Evolutionary conservation across 805 yeast species (phyloP).

Genomic region (Cyberlindnera japonica): DNA sequence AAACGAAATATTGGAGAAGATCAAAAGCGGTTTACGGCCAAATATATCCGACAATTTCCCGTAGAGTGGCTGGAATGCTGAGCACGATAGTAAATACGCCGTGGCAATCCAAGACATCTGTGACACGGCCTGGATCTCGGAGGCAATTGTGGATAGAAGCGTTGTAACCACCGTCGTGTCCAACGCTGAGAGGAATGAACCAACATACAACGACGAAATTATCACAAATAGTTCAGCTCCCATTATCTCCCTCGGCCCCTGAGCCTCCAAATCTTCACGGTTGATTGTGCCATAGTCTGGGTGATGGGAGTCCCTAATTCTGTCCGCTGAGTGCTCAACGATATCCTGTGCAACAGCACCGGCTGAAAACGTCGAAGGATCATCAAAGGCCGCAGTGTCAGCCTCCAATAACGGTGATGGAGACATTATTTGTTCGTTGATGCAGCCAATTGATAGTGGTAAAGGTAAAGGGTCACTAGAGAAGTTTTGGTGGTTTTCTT

Average conservation of each 20-base stretch:
- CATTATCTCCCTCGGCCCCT: conserved; percentile 5
- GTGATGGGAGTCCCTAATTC: conserved; percentile 8
- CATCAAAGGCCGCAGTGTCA: conserved; percentile 17
- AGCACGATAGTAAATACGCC: conserved; percentile 56
- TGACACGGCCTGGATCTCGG: conserved; percentile 58
- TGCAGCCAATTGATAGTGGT: not conserved
- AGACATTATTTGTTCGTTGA: conserved; percentile 6
- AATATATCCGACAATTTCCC: conserved; percentile 65
- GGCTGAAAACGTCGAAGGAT: conserved; percentile 17
- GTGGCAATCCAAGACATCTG: conserved; percentile 67
- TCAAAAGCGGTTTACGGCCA: conserved; percentile 47
- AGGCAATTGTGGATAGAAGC: conserved; percentile 56
- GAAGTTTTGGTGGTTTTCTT: no score
- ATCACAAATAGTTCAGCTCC: conserved; percentile 20
- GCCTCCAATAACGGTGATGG: conserved; percentile 14
- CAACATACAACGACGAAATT: conserved; percentile 35
- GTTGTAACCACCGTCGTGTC: conserved; percentile 67
- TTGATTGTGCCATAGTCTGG: conserved; percentile 17
- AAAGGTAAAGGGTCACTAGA: not conserved
- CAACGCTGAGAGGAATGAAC: conserved; percentile 55
- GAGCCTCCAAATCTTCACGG: conserved; percentile 11
- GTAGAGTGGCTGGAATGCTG: conserved; percentile 63
- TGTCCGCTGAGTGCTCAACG: conserved; percentile 16
- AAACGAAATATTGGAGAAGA: conserved; percentile 37
- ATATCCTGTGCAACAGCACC: conserved; percentile 19